Conservation (phyloP, 257 asterid species). For the Cinchona pubescens region DNA sequence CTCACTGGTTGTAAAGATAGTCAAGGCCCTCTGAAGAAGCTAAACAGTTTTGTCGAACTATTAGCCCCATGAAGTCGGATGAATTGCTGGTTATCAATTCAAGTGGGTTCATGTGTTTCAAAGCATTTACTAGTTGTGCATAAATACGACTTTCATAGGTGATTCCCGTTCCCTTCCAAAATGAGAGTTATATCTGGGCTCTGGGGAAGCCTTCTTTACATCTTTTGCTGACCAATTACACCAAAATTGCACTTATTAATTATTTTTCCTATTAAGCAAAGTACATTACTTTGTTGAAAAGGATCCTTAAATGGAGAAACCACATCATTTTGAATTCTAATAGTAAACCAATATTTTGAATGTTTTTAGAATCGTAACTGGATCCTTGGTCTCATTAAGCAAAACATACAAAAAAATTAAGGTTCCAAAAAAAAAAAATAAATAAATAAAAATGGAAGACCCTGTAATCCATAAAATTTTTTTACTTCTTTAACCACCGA, state of each 20-base stretch:
- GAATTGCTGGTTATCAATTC: background rate
- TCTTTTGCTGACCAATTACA: background rate
- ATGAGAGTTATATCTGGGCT: background rate
- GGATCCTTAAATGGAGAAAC: background rate
- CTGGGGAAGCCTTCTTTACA: background rate
- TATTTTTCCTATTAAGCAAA: background rate
- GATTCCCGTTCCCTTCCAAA: background rate
- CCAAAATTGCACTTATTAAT: background rate
- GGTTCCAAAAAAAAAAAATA: no score
- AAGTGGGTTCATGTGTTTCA: background rate
- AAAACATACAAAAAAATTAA: no score
- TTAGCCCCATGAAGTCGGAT: background rate
- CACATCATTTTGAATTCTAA: no score
- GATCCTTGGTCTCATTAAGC: background rate
- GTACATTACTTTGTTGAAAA: background rate
- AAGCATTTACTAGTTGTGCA: background rate
- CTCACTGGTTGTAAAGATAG: background rate
- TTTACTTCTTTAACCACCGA: background rate
- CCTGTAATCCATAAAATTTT: background rate
- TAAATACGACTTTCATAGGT: background rate
- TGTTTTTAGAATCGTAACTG: background rate
- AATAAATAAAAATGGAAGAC: no score
- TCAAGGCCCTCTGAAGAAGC: background rate
- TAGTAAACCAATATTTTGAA: background rate
- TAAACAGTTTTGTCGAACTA: background rate